Evolutionary conservation across 202 grass and related monocot genomes (phyloP).

Genomic region (Panicum hallii): DNA sequence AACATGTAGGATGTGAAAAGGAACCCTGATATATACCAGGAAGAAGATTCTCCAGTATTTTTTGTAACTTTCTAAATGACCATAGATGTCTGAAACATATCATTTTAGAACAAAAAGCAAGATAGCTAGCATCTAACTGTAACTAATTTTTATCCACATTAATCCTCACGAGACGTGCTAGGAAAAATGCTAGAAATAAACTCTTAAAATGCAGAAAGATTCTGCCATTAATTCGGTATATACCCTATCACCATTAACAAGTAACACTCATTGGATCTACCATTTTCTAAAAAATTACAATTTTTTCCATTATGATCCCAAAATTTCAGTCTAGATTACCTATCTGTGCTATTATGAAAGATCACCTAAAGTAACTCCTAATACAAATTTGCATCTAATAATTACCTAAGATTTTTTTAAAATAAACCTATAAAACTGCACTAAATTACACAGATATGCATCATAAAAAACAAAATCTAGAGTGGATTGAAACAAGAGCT

Average conservation of each 20-base stretch:
- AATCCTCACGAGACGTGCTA: too few species aligned
- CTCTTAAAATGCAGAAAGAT: too few species aligned
- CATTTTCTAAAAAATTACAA: too few species aligned
- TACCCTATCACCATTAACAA: neutral
- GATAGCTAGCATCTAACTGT: too few species aligned
- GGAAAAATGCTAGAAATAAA: too few species aligned
- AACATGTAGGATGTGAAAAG: neutral
- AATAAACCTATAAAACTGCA: neutral
- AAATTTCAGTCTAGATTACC: neutral
- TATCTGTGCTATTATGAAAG: neutral
- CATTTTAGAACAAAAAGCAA: neutral
- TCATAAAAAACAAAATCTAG: neutral
- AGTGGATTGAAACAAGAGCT: too few species aligned
- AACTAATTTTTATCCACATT: neutral
- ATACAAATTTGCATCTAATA: neutral
- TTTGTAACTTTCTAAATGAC: neutral
- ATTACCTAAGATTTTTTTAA: neutral
- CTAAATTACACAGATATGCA: neutral
- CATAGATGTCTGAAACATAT: neutral
- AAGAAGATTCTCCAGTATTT: neutral
- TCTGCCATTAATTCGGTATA: neutral
- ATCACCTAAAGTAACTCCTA: neutral
- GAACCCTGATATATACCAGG: neutral
- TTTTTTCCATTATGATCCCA: neutral
- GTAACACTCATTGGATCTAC: neutral